phyloP scores from a whole-genome alignment of 2,329 filamentous ascomycete species.

The Phaeosphaeria sp. region DNA sequence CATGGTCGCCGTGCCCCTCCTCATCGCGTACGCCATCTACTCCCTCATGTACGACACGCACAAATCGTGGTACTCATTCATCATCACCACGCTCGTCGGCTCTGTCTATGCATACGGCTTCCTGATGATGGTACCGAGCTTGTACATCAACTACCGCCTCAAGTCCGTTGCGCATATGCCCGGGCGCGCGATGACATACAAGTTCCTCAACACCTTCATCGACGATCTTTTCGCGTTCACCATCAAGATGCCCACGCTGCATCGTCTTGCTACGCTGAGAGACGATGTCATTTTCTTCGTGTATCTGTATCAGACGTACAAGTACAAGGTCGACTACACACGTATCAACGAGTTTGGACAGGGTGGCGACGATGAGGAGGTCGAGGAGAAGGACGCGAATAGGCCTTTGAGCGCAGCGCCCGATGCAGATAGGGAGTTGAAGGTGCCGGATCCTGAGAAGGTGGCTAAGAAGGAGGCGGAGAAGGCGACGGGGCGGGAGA shows the following conservation, averaged over 20 bases:
- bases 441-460: constrained; percentile 29
- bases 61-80: constrained; percentile 97
- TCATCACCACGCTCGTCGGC: constrained; percentile 93
- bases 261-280: constrained; percentile 87
- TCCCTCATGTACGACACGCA: constrained; percentile 91
- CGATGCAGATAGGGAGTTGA: constrained; percentile 35
- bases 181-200: constrained; percentile 94
- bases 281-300: constrained; percentile 99
- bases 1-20: constrained; percentile 84
- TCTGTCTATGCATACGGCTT: constrained; percentile 98
- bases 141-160: constrained; percentile 99
- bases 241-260: constrained; percentile 97
- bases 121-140: constrained; percentile 96
- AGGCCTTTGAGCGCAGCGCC: constrained; percentile 48
- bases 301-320: constrained; percentile 93
- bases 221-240: constrained; percentile 98
- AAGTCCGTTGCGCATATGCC: constrained; percentile 95
- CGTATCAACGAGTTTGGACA: constrained; percentile 98
- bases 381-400: constrained; percentile 57
- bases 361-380: constrained; percentile 84
- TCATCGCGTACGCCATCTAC: constrained; percentile 89
- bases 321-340: constrained; percentile 89
- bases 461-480: constrained; percentile 22
- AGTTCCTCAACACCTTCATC: constrained; percentile 98
- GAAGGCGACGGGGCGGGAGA: constrained; percentile 35